Base-by-base conservation (phyloP, 345 rosid genomes). In the Syzygium grande region DNA sequence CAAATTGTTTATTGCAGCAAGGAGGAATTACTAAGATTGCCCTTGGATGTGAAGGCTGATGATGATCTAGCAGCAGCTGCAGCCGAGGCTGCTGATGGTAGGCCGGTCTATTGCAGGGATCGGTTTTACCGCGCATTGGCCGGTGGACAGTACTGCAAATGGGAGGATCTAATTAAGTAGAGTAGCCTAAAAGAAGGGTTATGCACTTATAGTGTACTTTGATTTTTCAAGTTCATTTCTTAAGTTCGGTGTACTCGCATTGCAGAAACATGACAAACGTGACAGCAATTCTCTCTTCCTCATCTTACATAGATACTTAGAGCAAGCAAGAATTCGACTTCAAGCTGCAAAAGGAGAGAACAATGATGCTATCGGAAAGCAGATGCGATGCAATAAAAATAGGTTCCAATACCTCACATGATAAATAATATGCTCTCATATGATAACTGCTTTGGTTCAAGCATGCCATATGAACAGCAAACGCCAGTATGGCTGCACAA, bases 81-180 rank as follows among this genome's bases (percentile, higher is more conserved):
- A 1, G 99, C 99, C 11, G 94, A 97, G 92, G 99, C 99, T 87
- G 99, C 99, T 21, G 96, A 94, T 88, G 99, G 99, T 88, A 93
- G 99, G 90, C 99, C 99, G 3, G 99, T 95, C 21, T 96, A 97
- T 89, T 97, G 99, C 93, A 93, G 99, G 89, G 99, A 97, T 88
- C 94, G 99, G 87, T 95, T 89, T 89, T 97, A 97, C 89, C 99
- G 97, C 21, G 99, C 98, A 52, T 91, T 97, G 88, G 99, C 99
- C 2, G 99, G 99, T 65, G 99, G 99, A 52, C 98, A 97, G 87
- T 97, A 97, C 94, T 97, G 99, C 96, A 97, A 97, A 91, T 95
- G 98, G 99, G 99, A 97, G 87, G 99, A 97, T 91, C 93, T 95
- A 49, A 86, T 90, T 11, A 91, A 92, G 63, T 91, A 46, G 90